A percentile compares a stretch with the other conserved stretches of the same genome.
Evolutionary conservation across 345 rosid species (phyloP).

Genomic region (Balakata baccata): DNA sequence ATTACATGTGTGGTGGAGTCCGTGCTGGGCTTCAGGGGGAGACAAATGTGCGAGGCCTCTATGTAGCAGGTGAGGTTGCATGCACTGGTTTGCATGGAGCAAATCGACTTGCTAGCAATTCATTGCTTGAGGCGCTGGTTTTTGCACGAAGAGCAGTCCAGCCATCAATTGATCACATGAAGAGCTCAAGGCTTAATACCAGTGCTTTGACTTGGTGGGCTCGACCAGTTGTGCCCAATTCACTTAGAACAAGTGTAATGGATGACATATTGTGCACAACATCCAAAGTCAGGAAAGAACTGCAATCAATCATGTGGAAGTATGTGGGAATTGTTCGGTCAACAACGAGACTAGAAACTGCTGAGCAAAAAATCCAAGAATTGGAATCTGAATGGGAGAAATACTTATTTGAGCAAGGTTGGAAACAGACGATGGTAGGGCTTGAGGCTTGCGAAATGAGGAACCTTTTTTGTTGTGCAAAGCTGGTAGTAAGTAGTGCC

Average conservation of each 20-base stretch:
- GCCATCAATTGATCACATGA: constrained; percentile 79
- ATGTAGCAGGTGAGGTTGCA: constrained; percentile 96
- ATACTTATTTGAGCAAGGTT: constrained; percentile 69
- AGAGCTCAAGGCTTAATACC: constrained; percentile 41
- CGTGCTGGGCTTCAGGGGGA: constrained; percentile 89
- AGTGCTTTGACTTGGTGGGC: constrained; percentile 56
- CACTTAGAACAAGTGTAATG: constrained; percentile 42
- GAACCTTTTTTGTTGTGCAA: constrained; percentile 87
- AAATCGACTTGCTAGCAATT: constrained; percentile 92
- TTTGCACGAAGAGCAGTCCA: constrained; percentile 87
- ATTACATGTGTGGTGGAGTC: constrained; percentile 98
- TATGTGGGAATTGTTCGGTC: constrained; percentile 90
- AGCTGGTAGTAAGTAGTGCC: constrained; percentile 90
- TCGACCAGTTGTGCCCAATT: constrained; percentile 55
- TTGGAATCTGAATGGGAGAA: constrained; percentile 79
- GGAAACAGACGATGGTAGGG: constrained; percentile 80
- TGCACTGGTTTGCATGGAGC: constrained; percentile 98
- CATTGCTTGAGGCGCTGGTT: constrained; percentile 92
- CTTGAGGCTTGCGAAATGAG: constrained; percentile 95
- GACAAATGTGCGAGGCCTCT: constrained; percentile 80
- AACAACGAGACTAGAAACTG: constrained; percentile 58
- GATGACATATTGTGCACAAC: constrained; percentile 48
- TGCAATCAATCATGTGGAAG: constrained; percentile 85
- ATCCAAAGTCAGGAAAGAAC: constrained; percentile 62
- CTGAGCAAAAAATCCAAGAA: constrained; percentile 53